phyloP scores from a whole-genome alignment of 148 eudicot genomes.

The Chenopodium album region DNA sequence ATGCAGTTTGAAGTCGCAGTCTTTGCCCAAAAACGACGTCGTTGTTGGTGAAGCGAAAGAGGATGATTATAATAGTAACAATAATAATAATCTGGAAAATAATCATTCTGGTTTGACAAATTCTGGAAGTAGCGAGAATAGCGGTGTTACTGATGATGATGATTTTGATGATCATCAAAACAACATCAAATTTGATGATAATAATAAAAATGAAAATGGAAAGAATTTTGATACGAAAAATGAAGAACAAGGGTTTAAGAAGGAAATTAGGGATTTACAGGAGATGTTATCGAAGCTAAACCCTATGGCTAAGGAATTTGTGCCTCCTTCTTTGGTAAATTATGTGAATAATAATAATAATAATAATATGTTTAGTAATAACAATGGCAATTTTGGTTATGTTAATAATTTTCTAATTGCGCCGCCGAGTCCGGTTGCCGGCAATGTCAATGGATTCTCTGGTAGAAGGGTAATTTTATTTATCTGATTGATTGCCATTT shows the following conservation, averaged over 20 bases:
- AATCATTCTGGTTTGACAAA: conserved; percentile 9
- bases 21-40: background rate
- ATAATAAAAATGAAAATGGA: background rate
- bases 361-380: conserved; percentile 19
- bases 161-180: background rate
- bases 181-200: background rate
- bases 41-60: conserved; percentile 11
- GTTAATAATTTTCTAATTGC: conserved; percentile 40
- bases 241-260: conserved; percentile 50
- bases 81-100: background rate
- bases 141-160: background rate
- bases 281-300: conserved; percentile 74
- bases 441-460: conserved; percentile 38
- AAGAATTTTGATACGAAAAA: background rate
- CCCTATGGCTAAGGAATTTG: conserved; percentile 83
- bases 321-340: conserved; percentile 50
- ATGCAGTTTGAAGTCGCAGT: conserved; percentile 17
- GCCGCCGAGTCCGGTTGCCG: conserved; percentile 35
- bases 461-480: conserved; percentile 49
- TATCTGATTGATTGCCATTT: background rate
- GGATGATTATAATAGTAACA: conserved; percentile 12
- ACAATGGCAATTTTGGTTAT: conserved; percentile 31
- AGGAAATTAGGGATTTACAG: conserved; percentile 67
- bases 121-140: conserved; percentile 5
- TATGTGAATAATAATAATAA: background rate